Evolutionary conservation across 768 basidiomycete species (phyloP).

Genomic region (Plicaturopsis crispa): DNA sequence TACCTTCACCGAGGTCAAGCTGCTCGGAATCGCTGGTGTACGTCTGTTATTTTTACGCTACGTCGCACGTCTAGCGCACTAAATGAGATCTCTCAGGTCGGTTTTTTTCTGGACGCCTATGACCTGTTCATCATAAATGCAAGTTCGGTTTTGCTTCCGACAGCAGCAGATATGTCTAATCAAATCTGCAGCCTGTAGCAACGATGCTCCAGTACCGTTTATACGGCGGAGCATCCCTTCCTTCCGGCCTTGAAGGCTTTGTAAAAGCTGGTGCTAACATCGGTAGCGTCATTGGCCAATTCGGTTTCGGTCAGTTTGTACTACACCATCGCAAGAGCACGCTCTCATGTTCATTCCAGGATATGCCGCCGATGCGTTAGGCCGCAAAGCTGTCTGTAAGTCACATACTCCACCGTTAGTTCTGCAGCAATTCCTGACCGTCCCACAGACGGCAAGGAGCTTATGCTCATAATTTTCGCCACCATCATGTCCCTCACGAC

Average conservation of each 20-base stretch:
- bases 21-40: slow-evolving; percentile 50
- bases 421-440: slow-evolving; percentile 1
- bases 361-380: slow-evolving; percentile 58
- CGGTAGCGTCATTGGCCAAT: slow-evolving; percentile 65
- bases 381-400: slow-evolving; percentile 61
- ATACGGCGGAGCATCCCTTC: slow-evolving; percentile 44
- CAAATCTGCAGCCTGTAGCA: slow-evolving; percentile 43
- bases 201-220: slow-evolving; percentile 63
- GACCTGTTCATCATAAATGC: slow-evolving; percentile 70
- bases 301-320: slow-evolving; percentile 39
- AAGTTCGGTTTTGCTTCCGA: slow-evolving; percentile 10
- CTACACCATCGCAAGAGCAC: neutral
- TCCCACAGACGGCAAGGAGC: slow-evolving; percentile 59
- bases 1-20: slow-evolving; percentile 43
- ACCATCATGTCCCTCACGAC: slow-evolving; percentile 63
- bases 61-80: too few relatives aligned
- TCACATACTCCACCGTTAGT: neutral
- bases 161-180: neutral
- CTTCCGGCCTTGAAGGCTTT: slow-evolving; percentile 49
- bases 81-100: slow-evolving; percentile 35
- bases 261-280: slow-evolving; percentile 67
- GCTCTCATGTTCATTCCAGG: slow-evolving; percentile 24
- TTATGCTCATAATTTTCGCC: slow-evolving; percentile 74
- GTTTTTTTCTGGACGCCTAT: slow-evolving; percentile 69
- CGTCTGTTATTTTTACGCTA: slow-evolving; percentile 8